phyloP scores from a whole-genome alignment of 2,329 filamentous ascomycete genomes.

The Aureobasidium melanogenum region DNA sequence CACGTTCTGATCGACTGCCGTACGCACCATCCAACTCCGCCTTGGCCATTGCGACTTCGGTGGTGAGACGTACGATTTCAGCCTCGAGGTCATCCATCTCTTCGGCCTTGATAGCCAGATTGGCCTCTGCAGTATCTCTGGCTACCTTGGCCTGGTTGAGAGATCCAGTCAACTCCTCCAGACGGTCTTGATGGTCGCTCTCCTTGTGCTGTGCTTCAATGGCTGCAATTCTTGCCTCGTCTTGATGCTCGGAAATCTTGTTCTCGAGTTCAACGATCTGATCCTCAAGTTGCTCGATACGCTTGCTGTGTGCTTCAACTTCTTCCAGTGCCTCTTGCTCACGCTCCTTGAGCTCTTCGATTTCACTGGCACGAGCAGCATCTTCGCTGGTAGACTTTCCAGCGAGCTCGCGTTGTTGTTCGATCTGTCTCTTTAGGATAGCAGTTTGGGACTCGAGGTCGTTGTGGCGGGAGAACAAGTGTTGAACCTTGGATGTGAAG shows the following conservation, averaged over 20 bases:
- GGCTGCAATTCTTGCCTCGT: constrained; percentile 28
- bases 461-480: constrained; percentile 67
- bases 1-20: constrained; percentile 61
- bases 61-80: constrained; percentile 57
- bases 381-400: constrained; percentile 65
- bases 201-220: constrained; percentile 29
- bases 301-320: constrained; percentile 21
- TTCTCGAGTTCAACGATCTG: constrained; percentile 26
- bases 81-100: constrained; percentile 43
- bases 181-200: constrained; percentile 20
- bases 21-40: constrained; percentile 94
- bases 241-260: constrained; percentile 19
- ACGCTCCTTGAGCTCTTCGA: constrained; percentile 12
- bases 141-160: constrained; percentile 16
- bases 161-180: constrained; percentile 13
- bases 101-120: constrained; percentile 19
- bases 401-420: constrained; percentile 89
- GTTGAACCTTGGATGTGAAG: constrained; percentile 71
- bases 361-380: constrained; percentile 23
- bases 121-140: constrained; percentile 18
- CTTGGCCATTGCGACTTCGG: constrained; percentile 79
- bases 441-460: constrained; percentile 78
- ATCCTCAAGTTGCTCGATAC: constrained; percentile 21
- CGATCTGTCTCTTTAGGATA: constrained; percentile 83
- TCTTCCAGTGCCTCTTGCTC: constrained; percentile 24